Conservation (phyloP, 2,329 filamentous ascomycete species). For the Colletotrichum sansevieriae region DNA sequence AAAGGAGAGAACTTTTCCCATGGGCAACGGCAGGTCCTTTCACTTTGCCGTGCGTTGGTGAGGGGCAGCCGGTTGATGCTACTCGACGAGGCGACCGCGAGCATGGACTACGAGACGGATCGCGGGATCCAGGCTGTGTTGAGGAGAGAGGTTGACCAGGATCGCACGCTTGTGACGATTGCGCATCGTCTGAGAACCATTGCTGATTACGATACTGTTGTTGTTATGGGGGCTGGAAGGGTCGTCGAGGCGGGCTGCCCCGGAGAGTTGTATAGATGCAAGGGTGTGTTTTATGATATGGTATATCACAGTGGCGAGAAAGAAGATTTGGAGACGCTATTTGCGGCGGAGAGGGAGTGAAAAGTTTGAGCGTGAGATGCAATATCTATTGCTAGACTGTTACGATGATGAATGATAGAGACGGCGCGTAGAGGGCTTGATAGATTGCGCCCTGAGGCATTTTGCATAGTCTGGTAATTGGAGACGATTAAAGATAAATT, state of each 20-base stretch:
- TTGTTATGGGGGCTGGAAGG: slow-evolving; percentile 67
- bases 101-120: slow-evolving; percentile 71
- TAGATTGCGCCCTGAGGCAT: background rate
- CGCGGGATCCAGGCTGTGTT: slow-evolving; percentile 67
- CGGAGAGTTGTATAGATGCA: slow-evolving; percentile 58
- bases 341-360: slow-evolving; percentile 43
- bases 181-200: slow-evolving; percentile 81
- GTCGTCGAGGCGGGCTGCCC: slow-evolving; percentile 68
- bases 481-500: background rate
- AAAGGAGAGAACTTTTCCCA: slow-evolving; percentile 69
- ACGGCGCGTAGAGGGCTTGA: background rate
- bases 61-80: slow-evolving; percentile 68
- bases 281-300: slow-evolving; percentile 67
- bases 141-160: slow-evolving; percentile 61
- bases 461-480: background rate
- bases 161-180: slow-evolving; percentile 68
- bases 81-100: slow-evolving; percentile 70
- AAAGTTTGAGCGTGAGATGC: background rate
- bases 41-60: slow-evolving; percentile 68
- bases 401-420: slow-evolving; percentile 1
- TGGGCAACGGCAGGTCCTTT: slow-evolving; percentile 70
- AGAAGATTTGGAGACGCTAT: slow-evolving; percentile 57
- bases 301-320: slow-evolving; percentile 67
- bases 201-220: slow-evolving; percentile 69
- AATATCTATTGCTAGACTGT: background rate